phyloP scores from a whole-genome alignment of 441 rosid species.

The Aleurites moluccanus region DNA sequence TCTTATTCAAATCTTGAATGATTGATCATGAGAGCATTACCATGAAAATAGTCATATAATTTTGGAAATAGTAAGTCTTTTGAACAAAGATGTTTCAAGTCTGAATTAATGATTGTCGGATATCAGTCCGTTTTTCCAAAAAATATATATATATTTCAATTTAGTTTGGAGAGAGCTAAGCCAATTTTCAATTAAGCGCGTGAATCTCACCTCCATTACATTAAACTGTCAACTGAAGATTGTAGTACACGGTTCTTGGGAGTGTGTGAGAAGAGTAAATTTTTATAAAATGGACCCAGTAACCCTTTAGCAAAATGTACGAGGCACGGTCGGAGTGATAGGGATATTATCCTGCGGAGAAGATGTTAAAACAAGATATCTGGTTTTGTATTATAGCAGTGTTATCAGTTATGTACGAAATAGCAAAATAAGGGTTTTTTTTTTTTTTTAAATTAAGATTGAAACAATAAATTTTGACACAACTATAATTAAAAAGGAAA shows the following conservation, averaged over 20 bases:
- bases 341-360: constrained; percentile 26
- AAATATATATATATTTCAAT: too few species aligned
- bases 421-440: constrained; percentile 17
- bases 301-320: constrained; percentile 27
- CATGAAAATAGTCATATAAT: background rate
- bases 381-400: background rate
- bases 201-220: background rate
- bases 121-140: too few species aligned
- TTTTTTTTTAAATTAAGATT: background rate
- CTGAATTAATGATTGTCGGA: too few species aligned
- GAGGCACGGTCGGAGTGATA: constrained; percentile 34
- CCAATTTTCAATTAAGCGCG: background rate
- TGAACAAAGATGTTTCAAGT: too few species aligned
- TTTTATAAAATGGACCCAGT: background rate
- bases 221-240: too few species aligned
- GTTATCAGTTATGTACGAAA: constrained; percentile 26
- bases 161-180: background rate
- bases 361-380: constrained; percentile 33
- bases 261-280: too few species aligned
- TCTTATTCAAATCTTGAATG: too few species aligned
- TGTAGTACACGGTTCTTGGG: background rate
- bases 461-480: background rate
- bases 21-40: too few species aligned
- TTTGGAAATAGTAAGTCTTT: background rate
- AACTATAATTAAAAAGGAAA: background rate